Conservation (phyloP, 768 basidiomycete species). For the Macrolepiota fuliginosa region DNA sequence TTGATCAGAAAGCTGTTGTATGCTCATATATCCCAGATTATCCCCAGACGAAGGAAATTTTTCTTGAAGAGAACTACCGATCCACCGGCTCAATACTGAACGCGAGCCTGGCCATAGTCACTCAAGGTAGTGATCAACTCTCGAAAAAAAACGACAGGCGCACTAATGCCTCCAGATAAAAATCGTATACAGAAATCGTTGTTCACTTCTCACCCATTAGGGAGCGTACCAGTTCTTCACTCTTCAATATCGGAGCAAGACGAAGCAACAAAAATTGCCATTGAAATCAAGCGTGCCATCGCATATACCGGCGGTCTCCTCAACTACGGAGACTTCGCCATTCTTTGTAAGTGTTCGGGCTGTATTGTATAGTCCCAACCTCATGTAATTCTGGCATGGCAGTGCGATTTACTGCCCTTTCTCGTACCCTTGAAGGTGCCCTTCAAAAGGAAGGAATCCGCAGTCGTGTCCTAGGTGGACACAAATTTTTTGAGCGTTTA, state of each 20-base stretch:
- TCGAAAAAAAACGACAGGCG: not conserved
- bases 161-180: constrained; percentile 49
- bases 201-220: constrained; percentile 62
- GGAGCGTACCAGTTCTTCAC: constrained; percentile 57
- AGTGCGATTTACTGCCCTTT: constrained; percentile 84
- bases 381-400: constrained; percentile 6
- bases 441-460: constrained; percentile 82
- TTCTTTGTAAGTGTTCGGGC: constrained; percentile 58
- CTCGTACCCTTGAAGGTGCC: constrained; percentile 69
- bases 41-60: constrained; percentile 57
- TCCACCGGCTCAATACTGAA: constrained; percentile 76
- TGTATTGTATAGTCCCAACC: not conserved
- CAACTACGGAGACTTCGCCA: constrained; percentile 72
- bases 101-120: constrained; percentile 74
- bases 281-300: constrained; percentile 75
- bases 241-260: constrained; percentile 50
- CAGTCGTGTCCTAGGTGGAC: constrained; percentile 70
- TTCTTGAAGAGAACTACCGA: constrained; percentile 85
- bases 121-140: constrained; percentile 55
- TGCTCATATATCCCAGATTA: constrained; percentile 50
- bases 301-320: constrained; percentile 72
- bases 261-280: constrained; percentile 71
- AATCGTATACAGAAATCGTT: constrained; percentile 73
- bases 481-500: constrained; percentile 83
- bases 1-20: not conserved